Conservation (phyloP, 225 moss, liverwort and hornwort species). For the Marchantia polymorpha region DNA sequence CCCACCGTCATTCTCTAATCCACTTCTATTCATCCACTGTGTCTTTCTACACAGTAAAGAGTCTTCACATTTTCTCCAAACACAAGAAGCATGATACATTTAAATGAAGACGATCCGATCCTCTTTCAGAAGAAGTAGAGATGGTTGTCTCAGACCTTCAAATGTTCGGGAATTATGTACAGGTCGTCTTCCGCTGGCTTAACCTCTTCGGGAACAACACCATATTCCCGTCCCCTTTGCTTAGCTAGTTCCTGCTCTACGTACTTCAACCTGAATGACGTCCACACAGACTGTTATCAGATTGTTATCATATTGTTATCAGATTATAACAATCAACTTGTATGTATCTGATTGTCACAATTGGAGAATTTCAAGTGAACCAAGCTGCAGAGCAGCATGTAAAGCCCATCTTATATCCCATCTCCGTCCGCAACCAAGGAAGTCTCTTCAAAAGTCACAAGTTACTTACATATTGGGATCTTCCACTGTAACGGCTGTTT, state of each 20-base stretch:
- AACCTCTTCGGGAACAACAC: slow-evolving; percentile 50
- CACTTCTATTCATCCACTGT: no score
- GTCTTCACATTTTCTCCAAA: no score
- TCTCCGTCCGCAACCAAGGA: neutral
- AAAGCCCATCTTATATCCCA: neutral
- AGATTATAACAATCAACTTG: no score
- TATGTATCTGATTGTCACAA: neutral
- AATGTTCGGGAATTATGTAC: slow-evolving; percentile 83
- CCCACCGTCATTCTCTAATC: no score
- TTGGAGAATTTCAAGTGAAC: neutral
- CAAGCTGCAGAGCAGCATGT: neutral
- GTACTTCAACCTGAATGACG: slow-evolving; percentile 65
- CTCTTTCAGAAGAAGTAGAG: neutral
- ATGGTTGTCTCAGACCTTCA: slow-evolving; percentile 53
- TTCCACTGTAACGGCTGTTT: slow-evolving; percentile 85
- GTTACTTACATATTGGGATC: slow-evolving; percentile 84
- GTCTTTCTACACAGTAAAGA: no score
- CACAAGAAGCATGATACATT: no score
- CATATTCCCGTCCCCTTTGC: slow-evolving; percentile 62
- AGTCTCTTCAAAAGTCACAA: neutral
- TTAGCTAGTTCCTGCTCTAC: slow-evolving; percentile 88
- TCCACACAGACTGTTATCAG: neutral
- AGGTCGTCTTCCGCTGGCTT: slow-evolving; percentile 85
- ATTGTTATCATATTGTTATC: neutral
- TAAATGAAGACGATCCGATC: neutral